Evolutionary conservation across 768 basidiomycete species (phyloP), one percentile per base, ranked within the genome.

Genomic region (Tricholoma flavovirens): DNA sequence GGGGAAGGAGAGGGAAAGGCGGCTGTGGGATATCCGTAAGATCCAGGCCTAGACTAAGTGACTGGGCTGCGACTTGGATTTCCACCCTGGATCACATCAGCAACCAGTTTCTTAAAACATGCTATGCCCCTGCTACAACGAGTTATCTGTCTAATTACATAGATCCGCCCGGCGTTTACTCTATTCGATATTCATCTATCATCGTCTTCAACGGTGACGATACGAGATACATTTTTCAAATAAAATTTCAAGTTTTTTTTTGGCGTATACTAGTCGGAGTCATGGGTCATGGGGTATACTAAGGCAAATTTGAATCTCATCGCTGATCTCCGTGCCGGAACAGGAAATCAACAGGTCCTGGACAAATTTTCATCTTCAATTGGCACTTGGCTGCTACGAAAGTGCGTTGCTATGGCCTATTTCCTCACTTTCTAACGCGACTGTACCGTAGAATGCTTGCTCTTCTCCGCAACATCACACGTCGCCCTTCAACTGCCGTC

Each of bases 21-120:
- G 67, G 66, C 65, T 59, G 57, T 62, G 68, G 60, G 66, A 60
- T 60, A 33, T 52, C 54, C 32, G 53, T 33, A 59, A 45, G 58
- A 56, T 55, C 42, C 51, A 50, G 33, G 53, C 33, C 21, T 29
- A 4, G 2, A 19, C 1, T 38, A 5, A n/a, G 38, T 38, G 38
- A 45, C 22, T 29, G 58, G 56, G 53, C 21, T 26, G 52, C 40
- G 52, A 43, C 24, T 17, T 33, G 32, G 24, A 5, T 24, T 53
- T 51, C 53, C 40, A 46, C 32, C 42, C 51, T 14, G 45, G 36
- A 66, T 62, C 63, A 62, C 60, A 64, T 65, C 62, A 65, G 50
- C 57, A 56, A 29, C 48, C 9, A 5, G 26, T 24, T 22, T n/a
- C 43, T 45, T 45, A 45, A 45, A 45, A 45, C 43, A 45, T 14